Evolutionary conservation across 768 basidiomycete species (phyloP).

Genomic region (Tulasnella sp.): DNA sequence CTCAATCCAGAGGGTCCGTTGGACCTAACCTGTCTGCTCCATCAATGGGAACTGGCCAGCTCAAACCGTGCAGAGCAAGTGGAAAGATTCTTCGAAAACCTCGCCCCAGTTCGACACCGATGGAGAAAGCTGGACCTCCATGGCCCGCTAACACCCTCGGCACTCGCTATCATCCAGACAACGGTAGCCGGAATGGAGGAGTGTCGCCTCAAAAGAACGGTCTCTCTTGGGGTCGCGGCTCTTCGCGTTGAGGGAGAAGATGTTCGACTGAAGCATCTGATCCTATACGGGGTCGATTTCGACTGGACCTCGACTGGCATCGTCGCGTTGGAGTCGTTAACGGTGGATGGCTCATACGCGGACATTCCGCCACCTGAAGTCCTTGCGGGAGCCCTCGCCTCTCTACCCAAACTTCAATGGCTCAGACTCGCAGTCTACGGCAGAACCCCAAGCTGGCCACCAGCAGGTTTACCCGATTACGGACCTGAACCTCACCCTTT

Average conservation of each 20-base stretch:
- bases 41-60: not conserved
- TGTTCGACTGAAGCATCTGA: not conserved
- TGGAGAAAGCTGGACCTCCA: not conserved
- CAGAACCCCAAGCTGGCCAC: not conserved
- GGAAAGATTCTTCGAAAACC: not conserved
- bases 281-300: not conserved
- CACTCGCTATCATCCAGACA: not conserved
- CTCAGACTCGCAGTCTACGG: not conserved
- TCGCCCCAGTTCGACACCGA: not conserved
- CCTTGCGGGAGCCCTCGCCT: not conserved
- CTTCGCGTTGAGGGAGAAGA: not conserved
- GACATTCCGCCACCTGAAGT: not conserved
- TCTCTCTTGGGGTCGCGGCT: not conserved
- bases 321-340: not conserved
- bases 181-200: not conserved
- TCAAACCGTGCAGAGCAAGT: not conserved
- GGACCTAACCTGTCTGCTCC: not conserved
- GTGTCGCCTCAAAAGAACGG: not conserved
- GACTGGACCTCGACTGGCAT: not conserved
- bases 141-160: not conserved
- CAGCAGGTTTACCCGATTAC: not conserved
- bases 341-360: not conserved
- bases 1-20: not conserved
- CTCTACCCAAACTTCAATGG: not conserved
- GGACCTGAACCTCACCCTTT: not conserved